Evolutionary conservation across 306 rosid species (phyloP).

Genomic region (Dalbergia cochinchinensis): DNA sequence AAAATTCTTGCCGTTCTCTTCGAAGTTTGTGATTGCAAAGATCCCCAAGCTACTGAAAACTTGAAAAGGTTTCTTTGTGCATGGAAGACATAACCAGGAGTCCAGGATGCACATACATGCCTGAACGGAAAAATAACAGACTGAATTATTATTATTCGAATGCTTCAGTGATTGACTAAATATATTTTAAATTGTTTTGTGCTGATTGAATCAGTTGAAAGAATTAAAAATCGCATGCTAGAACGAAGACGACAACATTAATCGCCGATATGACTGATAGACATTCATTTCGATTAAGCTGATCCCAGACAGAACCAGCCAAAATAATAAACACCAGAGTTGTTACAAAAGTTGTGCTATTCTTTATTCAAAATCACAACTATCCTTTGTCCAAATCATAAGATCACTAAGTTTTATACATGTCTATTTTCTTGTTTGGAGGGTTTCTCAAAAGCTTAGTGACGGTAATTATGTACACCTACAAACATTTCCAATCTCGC

Average conservation of each 20-base stretch:
- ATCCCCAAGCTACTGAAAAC: neutral
- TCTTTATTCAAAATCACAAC: conserved; percentile 55
- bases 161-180: too few species aligned
- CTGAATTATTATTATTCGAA: neutral
- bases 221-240: too few species aligned
- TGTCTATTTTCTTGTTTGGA: neutral
- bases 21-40: neutral
- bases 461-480: conserved; percentile 53
- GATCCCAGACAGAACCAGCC: neutral
- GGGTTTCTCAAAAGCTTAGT: conserved; percentile 17
- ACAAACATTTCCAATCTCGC: conserved; percentile 36
- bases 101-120: neutral
- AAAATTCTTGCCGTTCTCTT: neutral
- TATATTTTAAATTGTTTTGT: too few species aligned
- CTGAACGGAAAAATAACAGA: neutral
- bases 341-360: conserved; percentile 33
- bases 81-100: neutral
- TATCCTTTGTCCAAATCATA: conserved; percentile 31
- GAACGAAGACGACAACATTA: too few species aligned
- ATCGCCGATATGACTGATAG: neutral
- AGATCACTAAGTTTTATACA: conserved; percentile 37
- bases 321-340: neutral
- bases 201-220: neutral
- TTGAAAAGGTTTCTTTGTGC: neutral
- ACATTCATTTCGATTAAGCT: neutral